Percentiles rank a stretch among this genome's conserved stretches.
These are phyloP conservation scores for Fusarium brachygibbosum DNA, from an alignment of 2,329 filamentous ascomycete species.

Conservation along the genomic window DNA sequence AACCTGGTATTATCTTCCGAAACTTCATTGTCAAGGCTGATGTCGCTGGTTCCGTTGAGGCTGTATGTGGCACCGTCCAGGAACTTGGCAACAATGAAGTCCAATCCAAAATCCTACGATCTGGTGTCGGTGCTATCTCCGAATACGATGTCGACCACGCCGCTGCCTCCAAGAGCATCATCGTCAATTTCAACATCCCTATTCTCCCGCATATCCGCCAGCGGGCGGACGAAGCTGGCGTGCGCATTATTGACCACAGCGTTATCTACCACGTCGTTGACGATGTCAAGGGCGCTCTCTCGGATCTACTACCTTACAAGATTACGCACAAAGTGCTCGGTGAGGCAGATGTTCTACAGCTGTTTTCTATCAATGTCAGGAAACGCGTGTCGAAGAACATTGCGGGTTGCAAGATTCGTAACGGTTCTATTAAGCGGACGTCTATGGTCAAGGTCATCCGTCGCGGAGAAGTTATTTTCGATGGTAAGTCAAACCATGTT, in stretches of 20 bases:
- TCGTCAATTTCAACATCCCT: slow-evolving; percentile 88
- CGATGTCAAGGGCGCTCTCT: slow-evolving; percentile 76
- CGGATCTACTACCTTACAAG: slow-evolving; percentile 75
- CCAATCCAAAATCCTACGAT: slow-evolving; percentile 79
- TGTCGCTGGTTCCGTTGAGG: slow-evolving; percentile 93
- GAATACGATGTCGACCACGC: slow-evolving; percentile 94
- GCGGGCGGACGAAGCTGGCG: slow-evolving; percentile 77
- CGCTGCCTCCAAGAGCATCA: slow-evolving; percentile 77
- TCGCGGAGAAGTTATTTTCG: slow-evolving; percentile 77
- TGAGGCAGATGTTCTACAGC: slow-evolving; percentile 86
- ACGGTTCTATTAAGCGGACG: slow-evolving; percentile 77
- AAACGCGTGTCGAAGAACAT: slow-evolving; percentile 78
- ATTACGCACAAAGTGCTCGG: slow-evolving; percentile 80
- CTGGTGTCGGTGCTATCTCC: slow-evolving; percentile 80
- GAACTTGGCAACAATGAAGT: slow-evolving; percentile 89
- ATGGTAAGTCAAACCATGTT: slow-evolving; percentile 73
- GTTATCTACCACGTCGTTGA: slow-evolving; percentile 87
- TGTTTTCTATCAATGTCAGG: slow-evolving; percentile 87
- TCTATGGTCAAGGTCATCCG: slow-evolving; percentile 79
- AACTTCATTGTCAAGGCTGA: slow-evolving; percentile 93
- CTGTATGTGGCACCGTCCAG: slow-evolving; percentile 81
- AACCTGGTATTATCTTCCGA: slow-evolving; percentile 66
- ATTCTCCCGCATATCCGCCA: slow-evolving; percentile 76
- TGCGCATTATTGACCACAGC: slow-evolving; percentile 85
- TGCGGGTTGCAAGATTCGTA: slow-evolving; percentile 89